Percentiles rank a stretch among this genome's conserved stretches.
Evolutionary conservation across 257 asterid species (phyloP).

Genomic region (Ligustrum vulgare): DNA sequence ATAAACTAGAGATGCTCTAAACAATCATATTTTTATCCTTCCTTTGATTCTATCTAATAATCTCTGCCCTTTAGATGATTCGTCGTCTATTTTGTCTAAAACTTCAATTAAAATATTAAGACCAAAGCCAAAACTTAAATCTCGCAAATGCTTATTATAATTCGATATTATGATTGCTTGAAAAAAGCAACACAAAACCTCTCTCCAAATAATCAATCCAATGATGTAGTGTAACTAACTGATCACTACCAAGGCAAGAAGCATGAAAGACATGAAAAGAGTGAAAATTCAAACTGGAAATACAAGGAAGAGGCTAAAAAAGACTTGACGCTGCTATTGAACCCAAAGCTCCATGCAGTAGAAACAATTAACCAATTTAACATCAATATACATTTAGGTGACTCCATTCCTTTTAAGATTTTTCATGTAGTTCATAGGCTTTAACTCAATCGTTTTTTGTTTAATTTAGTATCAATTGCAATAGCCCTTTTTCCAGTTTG

Average conservation of each 20-base stretch:
- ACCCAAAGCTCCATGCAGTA: not conserved
- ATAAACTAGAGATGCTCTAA: no score
- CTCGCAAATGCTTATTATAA: no score
- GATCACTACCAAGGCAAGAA: not conserved
- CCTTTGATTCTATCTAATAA: not conserved
- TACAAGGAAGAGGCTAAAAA: not conserved
- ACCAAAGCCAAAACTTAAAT: not conserved
- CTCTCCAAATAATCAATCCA: not conserved
- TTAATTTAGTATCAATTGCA: no score
- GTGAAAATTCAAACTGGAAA: not conserved
- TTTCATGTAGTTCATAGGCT: not conserved
- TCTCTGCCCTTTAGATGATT: not conserved
- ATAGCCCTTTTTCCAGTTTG: no score
- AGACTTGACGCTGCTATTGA: not conserved
- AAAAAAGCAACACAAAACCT: no score
- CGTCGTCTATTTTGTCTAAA: not conserved
- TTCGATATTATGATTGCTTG: no score
- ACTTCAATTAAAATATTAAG: not conserved
- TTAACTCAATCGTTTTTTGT: not conserved
- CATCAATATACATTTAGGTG: not conserved
- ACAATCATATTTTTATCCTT: not conserved
- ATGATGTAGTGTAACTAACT: not conserved
- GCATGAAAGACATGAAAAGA: not conserved
- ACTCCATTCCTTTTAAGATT: not conserved
- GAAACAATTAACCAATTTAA: not conserved